Evolutionary conservation across 192 early-diverging fungal species (phyloP).

Genomic region (Linnemannia exigua): DNA sequence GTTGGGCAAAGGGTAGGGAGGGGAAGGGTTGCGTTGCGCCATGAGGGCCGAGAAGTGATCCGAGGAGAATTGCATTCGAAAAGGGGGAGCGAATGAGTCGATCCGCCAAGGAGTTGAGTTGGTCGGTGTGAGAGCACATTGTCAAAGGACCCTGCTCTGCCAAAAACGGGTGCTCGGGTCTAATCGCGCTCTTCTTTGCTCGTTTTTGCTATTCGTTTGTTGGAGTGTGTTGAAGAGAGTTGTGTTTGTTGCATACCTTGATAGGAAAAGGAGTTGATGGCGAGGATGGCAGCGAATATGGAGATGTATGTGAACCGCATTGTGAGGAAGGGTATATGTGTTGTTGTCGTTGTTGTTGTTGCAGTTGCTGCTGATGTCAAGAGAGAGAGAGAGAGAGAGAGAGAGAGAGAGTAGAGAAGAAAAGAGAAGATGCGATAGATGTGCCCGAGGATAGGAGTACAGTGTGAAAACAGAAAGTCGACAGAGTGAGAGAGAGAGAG

Average conservation of each 20-base stretch:
- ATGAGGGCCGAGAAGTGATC: no score
- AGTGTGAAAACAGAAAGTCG: not conserved
- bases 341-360: not conserved
- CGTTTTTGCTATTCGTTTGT: not conserved
- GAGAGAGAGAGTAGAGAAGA: not conserved
- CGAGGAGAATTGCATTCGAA: not conserved
- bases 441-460: no score
- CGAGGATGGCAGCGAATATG: conserved; percentile 13
- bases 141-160: not conserved
- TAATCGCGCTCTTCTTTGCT: not conserved
- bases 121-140: not conserved
- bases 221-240: not conserved
- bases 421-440: no score
- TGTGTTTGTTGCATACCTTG: conserved; percentile 13
- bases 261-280: conserved; percentile 9
- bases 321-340: conserved; percentile 6
- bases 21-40: not conserved
- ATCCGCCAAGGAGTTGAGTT: not conserved
- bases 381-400: not conserved
- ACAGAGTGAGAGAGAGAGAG: no score
- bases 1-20: not conserved
- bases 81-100: not conserved
- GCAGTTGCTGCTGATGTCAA: not conserved
- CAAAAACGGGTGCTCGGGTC: not conserved
- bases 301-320: not conserved